Conservation (phyloP, 257 asterid species). For the Forsythia viridissima region DNA sequence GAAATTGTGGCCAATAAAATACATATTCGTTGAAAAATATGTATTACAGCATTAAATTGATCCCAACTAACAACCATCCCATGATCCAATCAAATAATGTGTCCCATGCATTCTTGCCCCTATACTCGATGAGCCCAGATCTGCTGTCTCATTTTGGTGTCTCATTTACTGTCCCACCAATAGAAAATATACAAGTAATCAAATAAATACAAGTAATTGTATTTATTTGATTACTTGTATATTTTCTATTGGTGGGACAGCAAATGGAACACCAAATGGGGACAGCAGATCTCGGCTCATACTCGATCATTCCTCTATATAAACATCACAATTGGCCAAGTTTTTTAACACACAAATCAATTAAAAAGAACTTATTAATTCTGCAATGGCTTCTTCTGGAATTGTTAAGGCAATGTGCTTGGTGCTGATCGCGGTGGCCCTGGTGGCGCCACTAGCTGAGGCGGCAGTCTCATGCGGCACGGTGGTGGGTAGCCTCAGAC, state of each 20-base stretch:
- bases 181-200: too few relatives aligned
- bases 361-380: not conserved
- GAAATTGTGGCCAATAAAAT: not conserved
- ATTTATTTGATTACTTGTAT: too few relatives aligned
- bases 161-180: too few relatives aligned
- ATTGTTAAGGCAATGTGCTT: not conserved
- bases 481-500: slow-evolving; percentile 16
- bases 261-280: too few relatives aligned
- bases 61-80: not conserved
- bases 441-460: slow-evolving; percentile 13
- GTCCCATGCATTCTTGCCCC: too few relatives aligned
- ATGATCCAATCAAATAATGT: not conserved
- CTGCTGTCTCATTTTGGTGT: too few relatives aligned
- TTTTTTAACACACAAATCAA: not conserved
- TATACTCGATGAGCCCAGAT: too few relatives aligned
- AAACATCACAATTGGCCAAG: not conserved
- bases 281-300: too few relatives aligned
- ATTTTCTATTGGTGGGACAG: too few relatives aligned
- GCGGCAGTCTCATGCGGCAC: slow-evolving; percentile 33
- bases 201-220: too few relatives aligned
- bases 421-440: not conserved
- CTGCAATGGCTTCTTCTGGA: not conserved
- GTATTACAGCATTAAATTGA: too few relatives aligned
- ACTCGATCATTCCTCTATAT: not conserved
- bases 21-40: too few relatives aligned